Conservation (phyloP, 2,329 filamentous ascomycete genomes). For the Fusarium protoensiforme region DNA sequence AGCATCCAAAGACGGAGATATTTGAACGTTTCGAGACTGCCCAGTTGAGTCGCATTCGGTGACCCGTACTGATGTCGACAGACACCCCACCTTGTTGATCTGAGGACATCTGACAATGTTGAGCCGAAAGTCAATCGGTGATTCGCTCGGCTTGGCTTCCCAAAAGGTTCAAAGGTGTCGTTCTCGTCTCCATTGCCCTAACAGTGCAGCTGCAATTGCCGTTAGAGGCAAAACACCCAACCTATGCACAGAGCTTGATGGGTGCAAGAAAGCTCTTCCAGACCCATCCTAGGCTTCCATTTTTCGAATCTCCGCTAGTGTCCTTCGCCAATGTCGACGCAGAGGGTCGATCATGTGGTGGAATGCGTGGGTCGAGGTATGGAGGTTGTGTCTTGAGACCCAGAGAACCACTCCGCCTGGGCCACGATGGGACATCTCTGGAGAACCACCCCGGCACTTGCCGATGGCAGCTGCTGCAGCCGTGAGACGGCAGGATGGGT, state of each 20-base stretch:
- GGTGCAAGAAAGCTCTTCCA: not conserved
- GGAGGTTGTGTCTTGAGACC: not conserved
- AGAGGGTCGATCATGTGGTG: conserved; percentile 27
- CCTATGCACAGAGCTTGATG: not conserved
- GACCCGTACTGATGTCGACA: conserved; percentile 4
- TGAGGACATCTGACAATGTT: conserved; percentile 11
- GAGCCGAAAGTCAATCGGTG: conserved; percentile 2
- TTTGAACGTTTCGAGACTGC: conserved; percentile 2
- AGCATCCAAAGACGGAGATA: not conserved
- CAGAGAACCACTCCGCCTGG: not conserved
- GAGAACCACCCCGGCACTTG: not conserved
- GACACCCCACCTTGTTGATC: conserved; percentile 11
- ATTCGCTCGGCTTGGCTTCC: conserved; percentile 32
- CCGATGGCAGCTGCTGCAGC: not conserved
- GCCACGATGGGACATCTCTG: not conserved
- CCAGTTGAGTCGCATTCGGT: not conserved
- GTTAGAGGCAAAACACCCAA: not conserved
- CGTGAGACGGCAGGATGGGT: not conserved
- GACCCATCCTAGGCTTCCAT: conserved; percentile 20
- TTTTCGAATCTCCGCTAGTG: conserved; percentile 7
- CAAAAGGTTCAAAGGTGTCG: conserved; percentile 14
- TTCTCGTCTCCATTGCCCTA: conserved; percentile 21
- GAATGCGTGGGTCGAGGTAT: conserved; percentile 25
- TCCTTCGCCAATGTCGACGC: conserved; percentile 23
- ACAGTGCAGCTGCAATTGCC: conserved; percentile 28